Percentiles rank a stretch among this genome's conserved stretches.
Conservation (phyloP, 192 early-diverging fungal genomes). For the Tieghemiomyces parasiticus region DNA sequence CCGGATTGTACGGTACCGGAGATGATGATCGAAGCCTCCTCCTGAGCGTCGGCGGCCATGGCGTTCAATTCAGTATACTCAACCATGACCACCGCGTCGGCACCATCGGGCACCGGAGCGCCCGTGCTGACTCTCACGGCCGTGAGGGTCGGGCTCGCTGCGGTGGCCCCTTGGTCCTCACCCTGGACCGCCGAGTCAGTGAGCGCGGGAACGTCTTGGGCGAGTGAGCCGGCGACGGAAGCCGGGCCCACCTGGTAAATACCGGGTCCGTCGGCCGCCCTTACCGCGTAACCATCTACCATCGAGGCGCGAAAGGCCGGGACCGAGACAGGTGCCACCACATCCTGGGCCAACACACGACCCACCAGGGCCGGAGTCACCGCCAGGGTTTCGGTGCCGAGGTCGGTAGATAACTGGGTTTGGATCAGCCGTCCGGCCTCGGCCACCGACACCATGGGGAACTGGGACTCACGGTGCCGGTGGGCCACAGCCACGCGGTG, state of each 20-base stretch:
- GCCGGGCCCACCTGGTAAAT: conserved; percentile 46
- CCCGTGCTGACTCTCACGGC: conserved; percentile 78
- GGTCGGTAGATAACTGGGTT: conserved; percentile 14
- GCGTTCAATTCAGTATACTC: conserved; percentile 72
- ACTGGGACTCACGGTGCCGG: conserved; percentile 64
- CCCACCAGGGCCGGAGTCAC: conserved; percentile 39
- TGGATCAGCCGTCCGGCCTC: conserved; percentile 45
- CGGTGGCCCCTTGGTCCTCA: too few species aligned
- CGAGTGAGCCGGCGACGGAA: conserved; percentile 32
- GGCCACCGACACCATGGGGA: conserved; percentile 59
- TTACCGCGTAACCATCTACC: conserved; percentile 90
- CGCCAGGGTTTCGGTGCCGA: conserved; percentile 19
- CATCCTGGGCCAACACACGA: conserved; percentile 59
- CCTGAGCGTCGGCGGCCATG: conserved; percentile 36
- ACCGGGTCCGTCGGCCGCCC: conserved; percentile 69
- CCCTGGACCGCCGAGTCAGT: too few species aligned
- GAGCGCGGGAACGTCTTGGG: conserved; percentile 17
- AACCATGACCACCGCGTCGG: conserved; percentile 91
- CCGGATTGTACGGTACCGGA: conserved; percentile 12
- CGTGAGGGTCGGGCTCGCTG: conserved; percentile 36
- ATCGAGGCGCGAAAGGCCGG: conserved; percentile 78
- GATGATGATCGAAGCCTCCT: conserved; percentile 29
- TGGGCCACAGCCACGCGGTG: conserved; percentile 39
- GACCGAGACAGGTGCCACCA: conserved; percentile 52
- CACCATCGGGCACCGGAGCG: conserved; percentile 65